A percentile compares a stretch with the other conserved stretches of the same genome.
Conservation (phyloP, 139 green algal genomes). For the Chlorella sorokiniana region DNA sequence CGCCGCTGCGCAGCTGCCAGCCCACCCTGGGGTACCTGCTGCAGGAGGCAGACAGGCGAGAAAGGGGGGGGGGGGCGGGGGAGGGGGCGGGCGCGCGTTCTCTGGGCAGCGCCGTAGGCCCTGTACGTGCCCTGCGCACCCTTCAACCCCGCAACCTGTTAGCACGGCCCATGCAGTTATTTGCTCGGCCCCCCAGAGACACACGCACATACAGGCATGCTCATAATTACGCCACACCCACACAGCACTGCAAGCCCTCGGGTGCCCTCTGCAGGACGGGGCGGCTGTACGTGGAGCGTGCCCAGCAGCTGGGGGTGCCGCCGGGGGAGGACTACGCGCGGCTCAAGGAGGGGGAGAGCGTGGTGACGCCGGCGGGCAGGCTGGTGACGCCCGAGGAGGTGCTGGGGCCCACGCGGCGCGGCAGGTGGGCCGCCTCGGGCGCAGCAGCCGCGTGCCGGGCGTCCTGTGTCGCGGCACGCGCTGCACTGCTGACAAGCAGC, state of each 20-base stretch:
- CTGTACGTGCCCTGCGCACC: no score
- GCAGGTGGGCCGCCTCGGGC: background rate
- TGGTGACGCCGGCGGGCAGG: conserved; percentile 15
- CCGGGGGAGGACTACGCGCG: conserved; percentile 18
- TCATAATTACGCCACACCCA: no score
- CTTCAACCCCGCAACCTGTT: no score
- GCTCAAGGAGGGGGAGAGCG: conserved; percentile 38
- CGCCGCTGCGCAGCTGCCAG: conserved; percentile 17
- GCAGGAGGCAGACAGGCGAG: conserved; percentile 48
- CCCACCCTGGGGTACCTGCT: conserved; percentile 40
- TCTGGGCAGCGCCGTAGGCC: no score
- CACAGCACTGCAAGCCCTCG: no score
- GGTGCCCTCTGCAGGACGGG: conserved; percentile 26
- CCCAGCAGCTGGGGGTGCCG: conserved; percentile 36
- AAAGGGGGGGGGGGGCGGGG: background rate
- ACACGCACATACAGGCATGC: no score
- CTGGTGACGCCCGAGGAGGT: conserved; percentile 1
- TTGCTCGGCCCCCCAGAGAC: no score
- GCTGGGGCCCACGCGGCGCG: conserved; percentile 8
- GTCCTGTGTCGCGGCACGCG: no score
- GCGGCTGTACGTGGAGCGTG: conserved; percentile 26
- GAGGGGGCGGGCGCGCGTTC: background rate
- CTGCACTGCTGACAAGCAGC: background rate
- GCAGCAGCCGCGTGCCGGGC: background rate
- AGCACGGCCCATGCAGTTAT: no score